Conservation (phyloP, 1,284 basidiomycete genomes). For the Leccinum solheimii region DNA sequence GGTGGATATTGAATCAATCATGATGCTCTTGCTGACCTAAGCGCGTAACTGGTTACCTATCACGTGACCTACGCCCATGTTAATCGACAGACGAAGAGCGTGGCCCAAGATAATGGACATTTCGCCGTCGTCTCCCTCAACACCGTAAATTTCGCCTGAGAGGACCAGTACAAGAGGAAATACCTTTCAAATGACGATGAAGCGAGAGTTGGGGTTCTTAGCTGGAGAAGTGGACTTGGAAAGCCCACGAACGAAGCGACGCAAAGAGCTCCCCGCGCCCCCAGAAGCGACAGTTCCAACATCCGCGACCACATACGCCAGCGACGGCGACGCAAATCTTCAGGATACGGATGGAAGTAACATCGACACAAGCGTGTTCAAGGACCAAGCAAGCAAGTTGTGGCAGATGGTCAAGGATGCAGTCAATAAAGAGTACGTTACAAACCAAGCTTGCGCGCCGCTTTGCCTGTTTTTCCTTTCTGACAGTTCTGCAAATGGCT, state of each 20-base stretch:
- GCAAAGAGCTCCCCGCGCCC: slow-evolving; percentile 51
- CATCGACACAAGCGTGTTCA: slow-evolving; percentile 33
- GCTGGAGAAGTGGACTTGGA: slow-evolving; percentile 52
- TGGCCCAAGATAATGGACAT: slow-evolving; percentile 37
- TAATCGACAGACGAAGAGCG: slow-evolving; percentile 12
- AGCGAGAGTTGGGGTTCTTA: slow-evolving; percentile 60
- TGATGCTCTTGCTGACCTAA: background rate
- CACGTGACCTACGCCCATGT: slow-evolving; percentile 26
- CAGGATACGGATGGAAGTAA: slow-evolving; percentile 28
- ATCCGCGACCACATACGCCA: slow-evolving; percentile 30
- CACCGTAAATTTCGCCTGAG: slow-evolving; percentile 32
- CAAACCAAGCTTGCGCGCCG: slow-evolving; percentile 36
- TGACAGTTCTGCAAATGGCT: slow-evolving; percentile 31
- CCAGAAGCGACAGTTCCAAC: slow-evolving; percentile 21
- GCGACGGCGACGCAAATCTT: slow-evolving; percentile 27
- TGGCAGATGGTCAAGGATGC: slow-evolving; percentile 78
- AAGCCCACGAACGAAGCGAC: slow-evolving; percentile 67
- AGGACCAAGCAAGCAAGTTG: slow-evolving; percentile 47
- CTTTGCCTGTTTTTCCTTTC: slow-evolving; percentile 36
- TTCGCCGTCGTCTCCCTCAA: slow-evolving; percentile 32
- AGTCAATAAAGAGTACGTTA: slow-evolving; percentile 79
- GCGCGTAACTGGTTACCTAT: slow-evolving; percentile 7
- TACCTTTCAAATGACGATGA: slow-evolving; percentile 50
- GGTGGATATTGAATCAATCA: too few relatives aligned
- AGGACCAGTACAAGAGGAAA: slow-evolving; percentile 14